Evolutionary conservation across 306 rosid species (phyloP), one percentile per base, ranked within the genome.

Genomic region (Quercus cerris): DNA sequence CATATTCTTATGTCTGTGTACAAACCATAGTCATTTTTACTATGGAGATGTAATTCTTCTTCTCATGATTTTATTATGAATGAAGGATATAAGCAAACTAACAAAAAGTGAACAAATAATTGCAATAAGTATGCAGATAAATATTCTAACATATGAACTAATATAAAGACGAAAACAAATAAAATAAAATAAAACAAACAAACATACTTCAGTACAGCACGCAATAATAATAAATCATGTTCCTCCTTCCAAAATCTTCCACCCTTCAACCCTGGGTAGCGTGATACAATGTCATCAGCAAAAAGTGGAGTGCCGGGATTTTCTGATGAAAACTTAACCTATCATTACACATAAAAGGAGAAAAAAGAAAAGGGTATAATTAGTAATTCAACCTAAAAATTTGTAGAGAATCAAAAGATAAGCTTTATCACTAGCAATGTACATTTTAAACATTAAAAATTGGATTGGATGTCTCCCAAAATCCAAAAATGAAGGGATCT

Each of bases 161-260:
- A 51, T 23, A 15, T 12, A 15, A 76, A 52, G 46, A 41, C 3
- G 12, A 41, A 8, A 41, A 41, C 12, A 41, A 41, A 41, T 8
- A 41, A 41, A 41, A 35, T 35, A 35, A 35, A 35, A 41, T 41
- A 41, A 41, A 41, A 41, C 46, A 41, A 41, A 41, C 12, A 70
- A 1, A 73, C 91, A 80, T 93, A 95, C 99, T 89, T 95, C 77
- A 91, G 80, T 66, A 95, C 94, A 1, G 99, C 97, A 71, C 78
- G 90, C 80, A 95, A 79, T 74, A 95, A 88, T 58, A 75, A 76
- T 72, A 81, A 64, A 87, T 95, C 99, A 75, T 93, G 98, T 74
- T 91, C 90, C 90, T 91, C 97, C 89, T 89, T 95, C 99, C 99
- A 95, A 76, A 82, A 87, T 83, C 82, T 95, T 79, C 90, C 91